Conservation (phyloP, 2,329 filamentous ascomycete species). For the Penicillium sp. region DNA sequence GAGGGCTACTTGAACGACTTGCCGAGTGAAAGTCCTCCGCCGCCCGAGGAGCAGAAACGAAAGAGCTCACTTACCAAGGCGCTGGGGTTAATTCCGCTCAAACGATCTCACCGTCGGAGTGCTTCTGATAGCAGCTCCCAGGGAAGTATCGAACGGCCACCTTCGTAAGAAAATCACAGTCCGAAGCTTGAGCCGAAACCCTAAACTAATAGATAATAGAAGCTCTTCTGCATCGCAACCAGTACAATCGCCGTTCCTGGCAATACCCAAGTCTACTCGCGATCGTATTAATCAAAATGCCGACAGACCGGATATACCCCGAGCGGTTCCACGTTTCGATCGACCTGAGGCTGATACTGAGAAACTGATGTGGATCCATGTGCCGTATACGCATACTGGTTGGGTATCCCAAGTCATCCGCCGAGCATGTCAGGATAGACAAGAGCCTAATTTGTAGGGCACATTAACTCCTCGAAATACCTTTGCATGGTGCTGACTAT, state of each 20-base stretch:
- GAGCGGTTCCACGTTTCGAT: slow-evolving; percentile 32
- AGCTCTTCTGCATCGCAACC: slow-evolving; percentile 20
- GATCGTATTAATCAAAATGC: slow-evolving; percentile 27
- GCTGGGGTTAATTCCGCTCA: slow-evolving; percentile 10
- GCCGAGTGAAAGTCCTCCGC: slow-evolving; percentile 19
- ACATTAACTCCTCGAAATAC: not conserved
- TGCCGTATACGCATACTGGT: slow-evolving; percentile 33
- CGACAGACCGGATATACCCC: slow-evolving; percentile 26
- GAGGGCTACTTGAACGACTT: slow-evolving; percentile 23
- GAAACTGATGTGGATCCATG: slow-evolving; percentile 38
- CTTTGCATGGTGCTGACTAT: not conserved
- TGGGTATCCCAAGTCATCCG: slow-evolving; percentile 26
- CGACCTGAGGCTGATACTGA: slow-evolving; percentile 35
- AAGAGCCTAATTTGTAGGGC: slow-evolving; percentile 24
- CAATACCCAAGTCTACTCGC: slow-evolving; percentile 25
- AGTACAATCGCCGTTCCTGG: slow-evolving; percentile 25
- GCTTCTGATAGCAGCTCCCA: slow-evolving; percentile 21
- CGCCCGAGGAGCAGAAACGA: slow-evolving; percentile 7
- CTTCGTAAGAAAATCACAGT: slow-evolving; percentile 15
- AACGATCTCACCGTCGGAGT: slow-evolving; percentile 11
- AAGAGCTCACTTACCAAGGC: slow-evolving; percentile 14
- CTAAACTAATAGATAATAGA: not conserved
- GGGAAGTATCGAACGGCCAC: slow-evolving; percentile 16
- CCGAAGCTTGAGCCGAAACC: not conserved
- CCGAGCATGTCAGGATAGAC: slow-evolving; percentile 26